Base-by-base conservation (phyloP, 768 basidiomycete species). In the Paxillus rubicundulus region DNA sequence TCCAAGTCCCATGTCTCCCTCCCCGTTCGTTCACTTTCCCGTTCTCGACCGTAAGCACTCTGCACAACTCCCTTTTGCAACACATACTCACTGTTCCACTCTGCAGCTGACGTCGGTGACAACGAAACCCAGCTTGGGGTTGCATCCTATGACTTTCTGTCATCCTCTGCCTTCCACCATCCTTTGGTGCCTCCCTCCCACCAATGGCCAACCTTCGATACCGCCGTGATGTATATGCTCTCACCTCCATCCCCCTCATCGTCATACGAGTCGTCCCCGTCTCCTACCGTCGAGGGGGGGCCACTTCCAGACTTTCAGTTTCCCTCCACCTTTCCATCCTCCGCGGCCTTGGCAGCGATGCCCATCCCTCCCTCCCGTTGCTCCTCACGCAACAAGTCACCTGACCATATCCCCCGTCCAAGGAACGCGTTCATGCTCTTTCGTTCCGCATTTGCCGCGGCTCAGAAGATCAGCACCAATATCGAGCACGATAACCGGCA, bases 401-500 rank as follows among this genome's bases (percentile, higher is more conserved):
- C 77, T 70, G 53, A 82, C 72, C 71, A 72, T 57, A 61, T 72
- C 16, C 71, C 71, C 12, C 72, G 71, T 38, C 71, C 71, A 1
- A 57, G 72, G 3, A 77, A 75, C 56, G 75, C 74, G 37, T 75
- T 77, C 62, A 75, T 85, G 74, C 77, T 85, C 64, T 85, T 79
- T 65, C 77, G 83, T 18, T 84, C 80, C 21, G 80, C 77, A 50
- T 82, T 86, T 46, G 79, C 80, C 37, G 76, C 78, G 4, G 73
- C 75, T 7, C 74, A 78, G 38, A 80, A 77, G 54, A 74, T 82
- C 53, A 65, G 58, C 45, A 69, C 72, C n/a, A 66, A 61, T 17
- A 70, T 82, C 56, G 82, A 85, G 61, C 74, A 72, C 55, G 80
- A 85, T 61, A 78, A 83, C 60, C 72, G 81, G 28, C 77, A 81